Percentiles rank a stretch among this genome's conserved stretches.
Evolutionary conservation across 768 basidiomycete species (phyloP).

Genomic region (Cytidiella melzeri): DNA sequence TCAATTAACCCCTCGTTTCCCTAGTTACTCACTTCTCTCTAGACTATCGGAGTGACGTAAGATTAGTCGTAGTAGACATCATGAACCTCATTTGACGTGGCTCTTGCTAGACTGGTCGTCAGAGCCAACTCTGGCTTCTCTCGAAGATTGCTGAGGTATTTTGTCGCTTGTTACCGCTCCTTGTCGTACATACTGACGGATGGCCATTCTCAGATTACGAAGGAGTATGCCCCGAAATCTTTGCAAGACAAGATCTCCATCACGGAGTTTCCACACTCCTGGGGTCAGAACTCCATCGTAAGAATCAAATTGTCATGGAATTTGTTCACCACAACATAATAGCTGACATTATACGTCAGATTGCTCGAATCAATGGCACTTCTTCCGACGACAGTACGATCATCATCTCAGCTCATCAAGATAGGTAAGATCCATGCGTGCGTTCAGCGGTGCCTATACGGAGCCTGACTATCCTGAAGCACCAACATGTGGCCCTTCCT

Average conservation of each 20-base stretch:
- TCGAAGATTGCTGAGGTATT: constrained; percentile 58
- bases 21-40: constrained; percentile 8
- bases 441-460: constrained; percentile 7
- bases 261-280: constrained; percentile 69
- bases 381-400: constrained; percentile 58
- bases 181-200: constrained; percentile 4
- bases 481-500: constrained; percentile 77
- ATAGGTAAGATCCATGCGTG: constrained; percentile 67
- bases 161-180: neutral
- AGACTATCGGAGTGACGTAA: constrained; percentile 76
- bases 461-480: constrained; percentile 28
- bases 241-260: constrained; percentile 55
- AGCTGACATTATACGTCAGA: constrained; percentile 34
- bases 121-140: constrained; percentile 77
- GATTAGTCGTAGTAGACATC: neutral
- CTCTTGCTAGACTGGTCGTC: constrained; percentile 53
- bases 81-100: constrained; percentile 1
- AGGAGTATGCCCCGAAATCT: constrained; percentile 49
- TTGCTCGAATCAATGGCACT: constrained; percentile 71
- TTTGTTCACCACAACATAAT: neutral
- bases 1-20: constrained; percentile 4
- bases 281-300: constrained; percentile 82
- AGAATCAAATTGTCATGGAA: constrained; percentile 17
- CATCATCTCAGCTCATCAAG: constrained; percentile 77
- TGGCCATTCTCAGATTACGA: constrained; percentile 47